Conservation (phyloP, 169 alveolate genomes). For the Eimeria brunetti region DNA sequence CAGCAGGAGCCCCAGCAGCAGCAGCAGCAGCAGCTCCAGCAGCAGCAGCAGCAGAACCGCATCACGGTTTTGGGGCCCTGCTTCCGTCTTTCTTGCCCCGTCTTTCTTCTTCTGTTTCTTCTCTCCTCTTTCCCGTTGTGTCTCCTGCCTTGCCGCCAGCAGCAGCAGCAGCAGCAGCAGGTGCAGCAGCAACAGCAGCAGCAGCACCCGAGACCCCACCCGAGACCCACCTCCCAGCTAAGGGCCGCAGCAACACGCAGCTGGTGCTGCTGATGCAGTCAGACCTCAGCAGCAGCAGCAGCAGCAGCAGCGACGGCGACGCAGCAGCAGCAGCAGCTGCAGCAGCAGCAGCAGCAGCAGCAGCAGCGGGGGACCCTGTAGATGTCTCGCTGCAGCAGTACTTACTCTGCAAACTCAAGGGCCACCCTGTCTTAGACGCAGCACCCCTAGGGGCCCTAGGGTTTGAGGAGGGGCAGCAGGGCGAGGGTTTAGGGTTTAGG, state of each 20-base stretch:
- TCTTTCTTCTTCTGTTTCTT: too few relatives aligned
- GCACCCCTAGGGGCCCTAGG: neutral
- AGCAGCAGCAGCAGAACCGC: too few relatives aligned
- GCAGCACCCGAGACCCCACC: neutral
- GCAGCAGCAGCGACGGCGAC: neutral
- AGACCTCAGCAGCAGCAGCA: neutral
- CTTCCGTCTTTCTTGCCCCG: too few relatives aligned
- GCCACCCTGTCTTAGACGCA: slow-evolving; percentile 36
- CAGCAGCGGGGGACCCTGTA: neutral
- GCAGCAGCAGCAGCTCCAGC: too few relatives aligned
- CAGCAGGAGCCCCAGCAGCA: too few relatives aligned
- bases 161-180: too few relatives aligned
- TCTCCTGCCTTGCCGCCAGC: neutral
- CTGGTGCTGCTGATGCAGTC: neutral
- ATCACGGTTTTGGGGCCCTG: too few relatives aligned
- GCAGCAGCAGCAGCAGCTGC: neutral
- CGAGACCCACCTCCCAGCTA: neutral
- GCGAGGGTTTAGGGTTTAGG: neutral
- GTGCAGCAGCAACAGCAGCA: slow-evolving; percentile 1
- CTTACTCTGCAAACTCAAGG: slow-evolving; percentile 18
- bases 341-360: slow-evolving; percentile 17
- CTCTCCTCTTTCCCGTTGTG: neutral
- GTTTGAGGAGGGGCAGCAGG: neutral
- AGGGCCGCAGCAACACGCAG: slow-evolving; percentile 11
- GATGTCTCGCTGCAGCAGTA: slow-evolving; percentile 29